Percentiles rank a stretch among this genome's conserved stretches.
These are phyloP conservation scores for Pichia paraexigua DNA, from an alignment of 805 yeast species.

Conservation along the genomic window DNA sequence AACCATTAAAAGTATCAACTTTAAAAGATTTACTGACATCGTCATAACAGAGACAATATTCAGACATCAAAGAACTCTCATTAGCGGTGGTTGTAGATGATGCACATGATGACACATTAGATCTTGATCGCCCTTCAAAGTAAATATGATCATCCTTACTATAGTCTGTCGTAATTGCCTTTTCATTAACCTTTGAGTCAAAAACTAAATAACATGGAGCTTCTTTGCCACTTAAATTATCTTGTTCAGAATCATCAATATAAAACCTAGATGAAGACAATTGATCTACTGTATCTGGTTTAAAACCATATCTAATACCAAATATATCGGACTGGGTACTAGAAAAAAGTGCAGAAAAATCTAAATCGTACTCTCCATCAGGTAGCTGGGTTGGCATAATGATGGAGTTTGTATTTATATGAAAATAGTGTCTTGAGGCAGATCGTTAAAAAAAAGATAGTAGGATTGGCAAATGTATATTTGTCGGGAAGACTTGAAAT, in stretches of 20 bases:
- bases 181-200: conserved; percentile 19
- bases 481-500: neutral
- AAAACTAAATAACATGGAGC: conserved; percentile 8
- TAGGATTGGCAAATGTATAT: neutral
- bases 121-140: conserved; percentile 22
- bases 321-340: conserved; percentile 17
- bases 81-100: neutral
- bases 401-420: neutral
- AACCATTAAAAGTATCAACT: conserved; percentile 22
- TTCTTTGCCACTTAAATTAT: neutral
- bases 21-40: conserved; percentile 19
- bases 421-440: neutral
- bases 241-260: neutral
- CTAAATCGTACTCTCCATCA: conserved; percentile 31
- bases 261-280: conserved; percentile 13
- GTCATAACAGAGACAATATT: conserved; percentile 23
- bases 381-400: conserved; percentile 16
- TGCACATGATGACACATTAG: neutral
- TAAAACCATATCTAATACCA: conserved; percentile 27
- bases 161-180: conserved; percentile 13
- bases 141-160: conserved; percentile 14
- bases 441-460: neutral
- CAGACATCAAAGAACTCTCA: conserved; percentile 11
- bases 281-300: conserved; percentile 27
- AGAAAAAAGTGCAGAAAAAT: conserved; percentile 22